Evolutionary conservation across 805 yeast species (phyloP), one percentile per base, ranked within the genome.

Genomic region (Schwanniomyces pseudopolymorphus): DNA sequence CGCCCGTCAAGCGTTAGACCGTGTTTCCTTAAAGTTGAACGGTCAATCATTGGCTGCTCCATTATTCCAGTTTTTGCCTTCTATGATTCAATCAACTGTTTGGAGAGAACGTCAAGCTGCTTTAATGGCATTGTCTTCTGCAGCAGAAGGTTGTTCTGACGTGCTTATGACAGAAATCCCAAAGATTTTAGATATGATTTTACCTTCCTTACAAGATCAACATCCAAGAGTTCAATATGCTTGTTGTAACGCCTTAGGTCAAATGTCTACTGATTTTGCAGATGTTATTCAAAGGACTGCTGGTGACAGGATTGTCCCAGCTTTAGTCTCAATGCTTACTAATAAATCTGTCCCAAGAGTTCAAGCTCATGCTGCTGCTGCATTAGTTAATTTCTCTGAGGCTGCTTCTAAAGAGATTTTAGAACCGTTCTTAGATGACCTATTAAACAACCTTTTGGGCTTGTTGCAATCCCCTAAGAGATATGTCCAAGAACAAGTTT

Each of bases 51-150:
- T 94, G 50, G 95, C 96, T 10, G 85, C 84, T 16, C 95, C 96
- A 14, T 73, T 94, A 46, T 94, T 94, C 72, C 87, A 86, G 61
- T 86, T 81, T 63, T 75, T 94, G 48, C 96, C 97, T 16, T 81
- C 80, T 47, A 88, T 94, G 96, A 67, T 89, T 17, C 72, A 72
- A 45, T 84, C 96, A 1, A 62, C 72, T 26, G 79, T 81, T 50
- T 94, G 99, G 99, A 84, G 96, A 64, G 96, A 90, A 64, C 85
- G 97, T 51, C 96, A 91, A 64, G 99, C 96, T 20, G 96, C 97
- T 1, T 71, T 94, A 46, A 94, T 94, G 98, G 97, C 97, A 0
- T 72, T 94, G 22, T 90, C 97, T 0, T 84, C 96, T 4, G 96
- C 96, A 19, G 97, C 97, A 33, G 99, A 94, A 72, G 99, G 99